Evolutionary conservation across 1,139 yeast species (phyloP), one percentile per base, ranked within the genome.

Genomic region (Sugiyamaella grinbergsii): DNA sequence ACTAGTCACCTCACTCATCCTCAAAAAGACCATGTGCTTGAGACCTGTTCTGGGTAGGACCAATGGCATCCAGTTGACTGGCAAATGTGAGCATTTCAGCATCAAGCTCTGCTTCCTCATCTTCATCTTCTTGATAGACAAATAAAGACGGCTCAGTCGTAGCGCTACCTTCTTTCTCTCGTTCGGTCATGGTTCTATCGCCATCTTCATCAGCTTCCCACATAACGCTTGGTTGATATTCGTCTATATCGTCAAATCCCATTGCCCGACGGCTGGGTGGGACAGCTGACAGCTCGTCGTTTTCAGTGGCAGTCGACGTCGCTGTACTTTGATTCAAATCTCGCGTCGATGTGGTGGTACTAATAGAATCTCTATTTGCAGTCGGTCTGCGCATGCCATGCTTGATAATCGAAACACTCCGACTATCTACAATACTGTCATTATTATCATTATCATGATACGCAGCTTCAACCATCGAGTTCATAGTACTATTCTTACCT

Each of bases 1-100:
- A 38, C 31, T 11, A 23, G 8, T 5, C 20, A n/a, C 15, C n/a
- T 13, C 7, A n/a, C 22, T 23, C 22, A 49, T 39, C 54, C 39
- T 62, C 66, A 46, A 63, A 63, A 28, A 63, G 47, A 4, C 67
- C 67, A 5, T 49, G 42, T 2, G 64, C 65, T 38, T 59, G 63
- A 1, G 60, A 56, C 10, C 54, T 58, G 36, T 54, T 57, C 38
- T 62, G 67, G 2, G 67, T 63, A n/a, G 64, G 62, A 5, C 66
- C 67, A 19, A 62, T 49, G 20, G 58, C 60, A 6, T 53, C 47
- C 33, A 49, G 19, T 34, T 43, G 47, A 13, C 41, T 43, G 19
- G 47, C 47, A 18, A 43, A 43, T 7, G 41, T 43, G 24, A 43
- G 40, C 3, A 43, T 22, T 26, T 43, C 31, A 24, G 38, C 22